phyloP scores from a whole-genome alignment of 306 rosid genomes.

The Cicer pinnatifidum region DNA sequence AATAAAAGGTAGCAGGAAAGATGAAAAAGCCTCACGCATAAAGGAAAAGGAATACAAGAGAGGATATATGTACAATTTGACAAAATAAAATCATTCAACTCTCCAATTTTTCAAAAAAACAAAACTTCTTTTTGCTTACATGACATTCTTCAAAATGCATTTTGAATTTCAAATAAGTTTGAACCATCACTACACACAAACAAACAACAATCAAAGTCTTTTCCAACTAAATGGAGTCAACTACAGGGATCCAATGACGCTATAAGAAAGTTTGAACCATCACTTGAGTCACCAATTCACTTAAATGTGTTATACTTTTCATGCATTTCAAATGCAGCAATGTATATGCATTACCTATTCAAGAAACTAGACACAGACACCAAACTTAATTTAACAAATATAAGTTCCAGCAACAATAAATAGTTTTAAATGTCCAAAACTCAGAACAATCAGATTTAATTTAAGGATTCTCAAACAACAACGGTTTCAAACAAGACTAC shows the following conservation, averaged over 20 bases:
- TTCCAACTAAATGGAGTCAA: not conserved
- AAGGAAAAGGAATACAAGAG: not conserved
- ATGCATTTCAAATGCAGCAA: not conserved
- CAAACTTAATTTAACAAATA: constrained; percentile 2
- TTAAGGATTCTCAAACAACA: not conserved
- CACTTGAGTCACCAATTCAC: not conserved
- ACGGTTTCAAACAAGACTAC: not conserved
- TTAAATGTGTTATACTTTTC: not conserved
- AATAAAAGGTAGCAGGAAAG: constrained; percentile 15
- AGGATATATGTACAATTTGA: constrained; percentile 9
- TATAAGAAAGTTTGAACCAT: not conserved
- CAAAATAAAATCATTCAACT: constrained; percentile 16
- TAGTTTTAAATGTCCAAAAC: constrained; percentile 23
- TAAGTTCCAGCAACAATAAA: not conserved
- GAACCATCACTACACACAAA: not conserved
- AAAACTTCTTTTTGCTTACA: not conserved
- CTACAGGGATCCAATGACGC: not conserved
- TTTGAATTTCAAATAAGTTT: constrained; percentile 3
- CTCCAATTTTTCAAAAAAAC: constrained; percentile 20
- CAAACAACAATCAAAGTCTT: not conserved
- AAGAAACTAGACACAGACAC: not conserved
- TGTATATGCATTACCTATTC: not conserved
- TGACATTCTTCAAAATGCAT: constrained; percentile 33
- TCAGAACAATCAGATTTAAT: not conserved
- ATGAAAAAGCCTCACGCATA: constrained; percentile 8